Base-by-base conservation (phyloP, 1,139 yeast species). In the Blastobotrys petasosporus region DNA sequence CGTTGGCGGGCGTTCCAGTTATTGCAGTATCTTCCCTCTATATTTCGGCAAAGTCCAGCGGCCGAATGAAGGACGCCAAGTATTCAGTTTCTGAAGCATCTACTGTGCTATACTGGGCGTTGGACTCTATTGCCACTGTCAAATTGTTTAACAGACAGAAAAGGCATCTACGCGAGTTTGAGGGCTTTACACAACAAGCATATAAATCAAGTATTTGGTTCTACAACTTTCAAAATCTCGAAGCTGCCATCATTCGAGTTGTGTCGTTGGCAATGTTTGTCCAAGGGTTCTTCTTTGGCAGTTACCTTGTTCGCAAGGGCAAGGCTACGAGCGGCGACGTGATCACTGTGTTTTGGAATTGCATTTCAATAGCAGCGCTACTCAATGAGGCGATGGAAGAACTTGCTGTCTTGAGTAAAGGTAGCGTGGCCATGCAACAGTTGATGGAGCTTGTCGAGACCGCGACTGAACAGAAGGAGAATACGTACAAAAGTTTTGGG, bases 251-350 rank as follows among this genome's bases (percentile, higher is more conserved):
- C 0, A 63, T 83, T 45, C 76, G 82, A 54, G 67, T 77, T 13
- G 54, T 88, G 6, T 72, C 82, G 0, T 68, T 86, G 33, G 60
- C 80, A 58, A 82, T 87, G 80, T 88, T 90, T 69, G 85, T 88
- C 1, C 96, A 87, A 62, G 95, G 94, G 0, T 85, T 90, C 57
- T 88, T 94, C 85, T 90, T 81, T 65, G 98, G 97, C 2, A 76
- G 82, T 33, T 68, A 71, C 42, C 74, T 85, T 70, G 81, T 87
- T 3, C 65, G 67, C 37, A 61, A 65, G 3, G 77, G 77, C 0
- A 70, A 73, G 13, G 60, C 80, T 9, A 56, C 69, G 1, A 68
- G 86, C 1, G 82, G 83, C 12, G 75, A 79, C 35, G 85, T 90
- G 0, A 71, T 92, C 47, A 83, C 96, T 0, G 84, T 94, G 31